Conservation (phyloP, 2,329 filamentous ascomycete species). For the Paecilomyces variotii region DNA sequence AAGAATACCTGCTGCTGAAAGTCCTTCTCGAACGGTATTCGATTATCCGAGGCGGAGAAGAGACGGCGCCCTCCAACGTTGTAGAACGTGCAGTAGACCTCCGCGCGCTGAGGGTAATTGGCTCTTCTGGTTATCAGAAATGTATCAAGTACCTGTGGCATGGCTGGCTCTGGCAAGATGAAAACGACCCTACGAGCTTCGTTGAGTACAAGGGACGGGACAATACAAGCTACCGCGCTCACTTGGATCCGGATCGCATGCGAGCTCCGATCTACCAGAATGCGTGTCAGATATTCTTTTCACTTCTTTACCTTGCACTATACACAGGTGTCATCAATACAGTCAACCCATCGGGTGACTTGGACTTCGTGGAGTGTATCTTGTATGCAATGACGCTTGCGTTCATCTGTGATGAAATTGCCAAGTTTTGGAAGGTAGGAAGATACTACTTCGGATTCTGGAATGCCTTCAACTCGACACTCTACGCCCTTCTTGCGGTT, state of each 20-base stretch:
- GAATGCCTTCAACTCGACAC: slow-evolving; percentile 84
- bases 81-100: slow-evolving; percentile 91
- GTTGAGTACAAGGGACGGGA: slow-evolving; percentile 78
- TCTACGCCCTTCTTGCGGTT: slow-evolving; percentile 71
- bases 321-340: slow-evolving; percentile 93
- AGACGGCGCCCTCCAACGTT: slow-evolving; percentile 72
- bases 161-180: slow-evolving; percentile 94
- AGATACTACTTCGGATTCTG: slow-evolving; percentile 89
- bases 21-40: slow-evolving; percentile 85
- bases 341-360: slow-evolving; percentile 73
- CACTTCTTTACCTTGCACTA: slow-evolving; percentile 70
- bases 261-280: slow-evolving; percentile 90
- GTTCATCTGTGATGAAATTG: slow-evolving; percentile 78
- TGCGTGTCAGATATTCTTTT: slow-evolving; percentile 74
- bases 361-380: slow-evolving; percentile 75
- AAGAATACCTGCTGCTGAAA: slow-evolving; percentile 68
- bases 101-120: slow-evolving; percentile 81
- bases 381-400: slow-evolving; percentile 88
- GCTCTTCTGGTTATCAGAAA: slow-evolving; percentile 90
- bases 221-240: slow-evolving; percentile 66
- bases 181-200: slow-evolving; percentile 82
- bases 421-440: slow-evolving; percentile 92
- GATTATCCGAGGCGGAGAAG: slow-evolving; percentile 61
- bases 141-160: slow-evolving; percentile 89
- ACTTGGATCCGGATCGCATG: slow-evolving; percentile 93